Evolutionary conservation across 768 basidiomycete species (phyloP).

Genomic region (Lactifluus pinguis): DNA sequence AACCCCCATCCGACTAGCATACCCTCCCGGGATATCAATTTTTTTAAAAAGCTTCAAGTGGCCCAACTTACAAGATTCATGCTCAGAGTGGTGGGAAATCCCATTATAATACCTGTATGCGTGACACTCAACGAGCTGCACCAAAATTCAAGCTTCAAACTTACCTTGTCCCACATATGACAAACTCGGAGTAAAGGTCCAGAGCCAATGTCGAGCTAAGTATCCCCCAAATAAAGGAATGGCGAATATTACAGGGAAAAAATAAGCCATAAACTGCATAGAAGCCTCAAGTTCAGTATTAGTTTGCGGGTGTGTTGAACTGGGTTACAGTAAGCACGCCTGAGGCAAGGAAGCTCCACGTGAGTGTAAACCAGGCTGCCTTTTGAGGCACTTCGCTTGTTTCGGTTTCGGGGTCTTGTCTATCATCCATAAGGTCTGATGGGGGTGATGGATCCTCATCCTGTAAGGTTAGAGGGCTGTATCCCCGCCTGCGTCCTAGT

Average conservation of each 20-base stretch:
- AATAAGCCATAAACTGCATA: conserved; percentile 69
- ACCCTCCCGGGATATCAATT: conserved; percentile 41
- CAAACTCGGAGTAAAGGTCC: conserved; percentile 87
- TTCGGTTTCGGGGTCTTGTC: conserved; percentile 26
- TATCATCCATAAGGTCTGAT: conserved; percentile 8
- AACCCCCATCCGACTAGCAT: conserved; percentile 97
- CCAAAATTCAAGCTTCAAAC: neutral
- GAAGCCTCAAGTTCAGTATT: neutral
- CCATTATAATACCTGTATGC: conserved; percentile 85
- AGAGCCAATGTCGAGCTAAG: conserved; percentile 82
- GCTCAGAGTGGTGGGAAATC: conserved; percentile 84
- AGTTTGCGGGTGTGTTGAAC: neutral
- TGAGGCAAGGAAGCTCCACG: conserved; percentile 72
- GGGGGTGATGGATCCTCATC: conserved; percentile 20
- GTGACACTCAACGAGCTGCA: neutral
- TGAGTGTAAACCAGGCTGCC: conserved; percentile 69
- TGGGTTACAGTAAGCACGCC: conserved; percentile 61
- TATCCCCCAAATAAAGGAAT: conserved; percentile 79
- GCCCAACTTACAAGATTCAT: conserved; percentile 71
- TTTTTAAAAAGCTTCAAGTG: neutral
- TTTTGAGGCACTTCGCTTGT: conserved; percentile 42
- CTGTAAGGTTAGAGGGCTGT: conserved; percentile 35
- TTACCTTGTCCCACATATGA: conserved; percentile 89
- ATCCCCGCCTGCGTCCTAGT: conserved; percentile 48
- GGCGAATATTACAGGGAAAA: conserved; percentile 82